Evolutionary conservation across 176 grass and related monocot species (phyloP).

Genomic region (Aechmea fasciata): DNA sequence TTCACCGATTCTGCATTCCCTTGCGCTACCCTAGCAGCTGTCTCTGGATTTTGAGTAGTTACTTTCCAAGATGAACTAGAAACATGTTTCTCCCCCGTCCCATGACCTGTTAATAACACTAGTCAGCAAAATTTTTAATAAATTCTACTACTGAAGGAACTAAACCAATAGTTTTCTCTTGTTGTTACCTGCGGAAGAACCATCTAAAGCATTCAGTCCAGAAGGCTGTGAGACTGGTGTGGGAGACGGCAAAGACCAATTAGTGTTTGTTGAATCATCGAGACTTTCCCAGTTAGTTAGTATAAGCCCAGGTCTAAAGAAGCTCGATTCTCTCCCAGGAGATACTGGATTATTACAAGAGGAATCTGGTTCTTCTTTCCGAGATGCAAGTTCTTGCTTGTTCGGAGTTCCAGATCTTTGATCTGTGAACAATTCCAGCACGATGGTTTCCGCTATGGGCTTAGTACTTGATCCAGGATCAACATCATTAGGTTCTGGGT

Average conservation of each 20-base stretch:
- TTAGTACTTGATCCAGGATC: slow-evolving; percentile 22
- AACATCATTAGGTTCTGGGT: slow-evolving; percentile 15
- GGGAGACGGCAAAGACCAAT: slow-evolving; percentile 69
- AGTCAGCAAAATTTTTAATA: neutral
- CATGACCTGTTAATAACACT: slow-evolving; percentile 19
- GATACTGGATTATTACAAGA: slow-evolving; percentile 43
- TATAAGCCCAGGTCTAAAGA: slow-evolving; percentile 52
- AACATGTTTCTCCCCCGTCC: slow-evolving; percentile 1
- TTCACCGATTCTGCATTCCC: neutral
- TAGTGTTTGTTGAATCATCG: slow-evolving; percentile 41
- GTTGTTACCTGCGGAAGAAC: slow-evolving; percentile 40
- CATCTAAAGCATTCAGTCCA: slow-evolving; percentile 12
- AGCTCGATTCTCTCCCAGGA: slow-evolving; percentile 48
- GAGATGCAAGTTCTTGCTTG: slow-evolving; percentile 32
- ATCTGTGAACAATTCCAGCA: slow-evolving; percentile 34
- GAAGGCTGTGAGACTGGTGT: slow-evolving; percentile 47
- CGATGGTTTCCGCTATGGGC: slow-evolving; percentile 24
- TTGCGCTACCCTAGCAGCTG: neutral
- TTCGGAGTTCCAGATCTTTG: slow-evolving; percentile 30
- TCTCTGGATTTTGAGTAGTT: neutral
- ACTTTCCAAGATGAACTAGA: neutral
- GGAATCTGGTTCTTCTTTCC: slow-evolving; percentile 46
- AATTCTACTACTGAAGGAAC: no score
- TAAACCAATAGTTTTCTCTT: slow-evolving; percentile 15
- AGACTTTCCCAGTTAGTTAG: slow-evolving; percentile 48